Evolutionary conservation across 495 filamentous ascomycete species (phyloP).

Genomic region (Aspergillus haitiensis): DNA sequence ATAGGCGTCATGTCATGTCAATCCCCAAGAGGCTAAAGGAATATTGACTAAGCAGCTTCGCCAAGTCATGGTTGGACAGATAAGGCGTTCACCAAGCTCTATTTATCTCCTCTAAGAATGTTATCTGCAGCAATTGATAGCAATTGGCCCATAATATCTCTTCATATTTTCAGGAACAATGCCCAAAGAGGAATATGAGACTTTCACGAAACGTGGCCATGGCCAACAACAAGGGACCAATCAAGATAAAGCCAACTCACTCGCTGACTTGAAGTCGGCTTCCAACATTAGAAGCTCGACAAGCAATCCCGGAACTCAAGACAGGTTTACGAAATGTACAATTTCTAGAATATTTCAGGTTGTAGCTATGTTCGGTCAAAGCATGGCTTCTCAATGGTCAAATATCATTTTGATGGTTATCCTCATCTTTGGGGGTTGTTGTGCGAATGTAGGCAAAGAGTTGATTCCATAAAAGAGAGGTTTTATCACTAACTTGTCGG

Average conservation of each 20-base stretch:
- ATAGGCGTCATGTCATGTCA: too few species aligned
- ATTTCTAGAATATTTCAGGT: slow-evolving; percentile 37
- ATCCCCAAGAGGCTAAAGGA: not conserved
- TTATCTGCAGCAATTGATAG: too few species aligned
- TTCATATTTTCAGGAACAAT: not conserved
- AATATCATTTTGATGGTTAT: slow-evolving; percentile 70
- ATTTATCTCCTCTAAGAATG: too few species aligned
- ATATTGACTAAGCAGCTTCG: not conserved
- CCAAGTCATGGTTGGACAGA: not conserved
- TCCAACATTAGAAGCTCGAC: too few species aligned
- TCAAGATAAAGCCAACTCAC: too few species aligned
- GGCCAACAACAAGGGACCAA: too few species aligned
- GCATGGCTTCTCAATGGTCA: slow-evolving; percentile 66
- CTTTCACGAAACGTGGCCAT: too few species aligned
- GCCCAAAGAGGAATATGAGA: too few species aligned
- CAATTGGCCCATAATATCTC: too few species aligned
- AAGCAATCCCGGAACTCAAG: too few species aligned
- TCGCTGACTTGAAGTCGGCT: too few species aligned
- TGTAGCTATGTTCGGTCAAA: slow-evolving; percentile 41
- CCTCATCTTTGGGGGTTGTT: slow-evolving; percentile 96
- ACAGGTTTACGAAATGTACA: not conserved
- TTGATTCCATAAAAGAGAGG: slow-evolving; percentile 12
- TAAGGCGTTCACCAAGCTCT: too few species aligned
- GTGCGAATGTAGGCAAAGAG: slow-evolving; percentile 75
- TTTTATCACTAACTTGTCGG: slow-evolving; percentile 23